These are phyloP conservation scores for Peterozyma toletana DNA, from an alignment of 805 yeast genomes.

Conservation along the genomic window DNA sequence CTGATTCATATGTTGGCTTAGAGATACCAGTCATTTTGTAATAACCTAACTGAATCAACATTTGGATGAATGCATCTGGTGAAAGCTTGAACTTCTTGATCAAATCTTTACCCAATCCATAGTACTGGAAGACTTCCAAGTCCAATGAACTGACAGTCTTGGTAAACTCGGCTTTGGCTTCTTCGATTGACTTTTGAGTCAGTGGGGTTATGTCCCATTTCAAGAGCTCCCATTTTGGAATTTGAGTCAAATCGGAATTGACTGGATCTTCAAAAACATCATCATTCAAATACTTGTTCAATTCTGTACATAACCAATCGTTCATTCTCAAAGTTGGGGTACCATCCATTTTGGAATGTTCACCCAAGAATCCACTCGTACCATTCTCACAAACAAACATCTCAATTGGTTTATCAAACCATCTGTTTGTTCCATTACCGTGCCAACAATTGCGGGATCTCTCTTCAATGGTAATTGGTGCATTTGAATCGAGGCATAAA, in stretches of 20 bases:
- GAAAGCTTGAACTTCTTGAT: conserved; percentile 81
- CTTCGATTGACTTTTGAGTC: conserved; percentile 40
- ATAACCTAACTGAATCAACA: conserved; percentile 86
- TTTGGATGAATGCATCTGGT: conserved; percentile 91
- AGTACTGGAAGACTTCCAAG: conserved; percentile 71
- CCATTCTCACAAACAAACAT: conserved; percentile 78
- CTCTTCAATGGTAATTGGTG: conserved; percentile 74
- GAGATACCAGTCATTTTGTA: conserved; percentile 72
- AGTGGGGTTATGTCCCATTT: conserved; percentile 53
- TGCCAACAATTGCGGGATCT: conserved; percentile 87
- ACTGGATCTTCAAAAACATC: conserved; percentile 4
- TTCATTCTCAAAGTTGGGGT: conserved; percentile 89
- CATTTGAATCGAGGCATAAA: conserved; percentile 65
- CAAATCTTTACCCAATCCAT: conserved; percentile 78
- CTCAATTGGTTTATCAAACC: conserved; percentile 87
- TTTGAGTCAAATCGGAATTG: conserved; percentile 15
- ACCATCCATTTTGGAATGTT: conserved; percentile 98
- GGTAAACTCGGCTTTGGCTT: conserved; percentile 52
- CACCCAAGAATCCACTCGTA: conserved; percentile 88
- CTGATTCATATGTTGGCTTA: conserved; percentile 93
- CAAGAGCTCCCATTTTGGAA: conserved; percentile 22
- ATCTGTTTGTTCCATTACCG: conserved; percentile 90
- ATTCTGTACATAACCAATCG: conserved; percentile 57
- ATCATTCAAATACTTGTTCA: conserved; percentile 35
- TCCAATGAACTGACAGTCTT: conserved; percentile 56